Base-by-base conservation (phyloP, 139 green algal genomes). In the Nannochloris sp. region DNA sequence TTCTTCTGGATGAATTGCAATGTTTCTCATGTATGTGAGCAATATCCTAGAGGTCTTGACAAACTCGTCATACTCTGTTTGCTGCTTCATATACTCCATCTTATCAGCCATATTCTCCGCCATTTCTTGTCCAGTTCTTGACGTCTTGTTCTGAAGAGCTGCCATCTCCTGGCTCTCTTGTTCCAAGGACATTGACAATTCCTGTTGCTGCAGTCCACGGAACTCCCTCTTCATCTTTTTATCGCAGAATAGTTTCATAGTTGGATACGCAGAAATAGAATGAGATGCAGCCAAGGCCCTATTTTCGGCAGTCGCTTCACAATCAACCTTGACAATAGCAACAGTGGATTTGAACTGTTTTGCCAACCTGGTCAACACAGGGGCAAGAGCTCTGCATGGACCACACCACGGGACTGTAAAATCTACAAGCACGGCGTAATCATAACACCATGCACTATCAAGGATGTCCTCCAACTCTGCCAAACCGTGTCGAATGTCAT, bases 321-420 rank as follows among this genome's bases (percentile, higher is more conserved):
- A 74, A 53, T 80, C 64, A 14, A 78, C 59, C 59, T 80, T 78
- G 43, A 68, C 50, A 2, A 79, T 57, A 2, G 43, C 69, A 36
- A 80, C 26, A 3, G 59, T 37, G 16, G 46, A 48, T 23, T 11
- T 33, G 48, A 67, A 61, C 51, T 75, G 59, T 10, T 17, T 1
- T 3, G 66, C 66, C 49, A 75, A 50, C 25, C 53, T 30, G 8
- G 23, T 44, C 33, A 76, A 50, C 37, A 79, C 56, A 10, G 66
- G 74, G 50, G 26, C 48, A 37, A 81, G 65, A 37, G 62, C 60
- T 29, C 66, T 46, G 66, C 74, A 81, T 31, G 74, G 74, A 3
- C 61, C 70, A 61, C 74, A 79, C 74, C 74, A 81, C 4, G n/a
- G 13, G 17, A 64, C 74, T 1, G 64, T 69, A 55, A 67, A 81